Base-by-base conservation (phyloP, 768 basidiomycete genomes). In the Omphalotus guepiniiformis region DNA sequence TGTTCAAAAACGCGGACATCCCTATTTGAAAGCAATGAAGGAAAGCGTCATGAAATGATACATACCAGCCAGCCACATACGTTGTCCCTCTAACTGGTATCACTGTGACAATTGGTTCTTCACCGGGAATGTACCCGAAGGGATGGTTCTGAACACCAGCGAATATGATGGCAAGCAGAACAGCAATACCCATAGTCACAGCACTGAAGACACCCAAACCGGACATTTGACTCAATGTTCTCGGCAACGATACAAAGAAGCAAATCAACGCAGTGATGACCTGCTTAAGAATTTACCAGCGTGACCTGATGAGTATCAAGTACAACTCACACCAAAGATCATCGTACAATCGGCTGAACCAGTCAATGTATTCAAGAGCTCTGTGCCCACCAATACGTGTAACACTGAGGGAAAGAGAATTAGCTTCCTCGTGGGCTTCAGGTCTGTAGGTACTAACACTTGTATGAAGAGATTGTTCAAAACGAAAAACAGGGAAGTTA, bases 391-490 rank as follows among this genome's bases (percentile, higher is more conserved):
- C 7, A 76, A 62, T 49, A 70, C 69, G 47, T 74, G 72, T 16
- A 75, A 62, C 2, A 65, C 71, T 72, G 22, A 4, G 42, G 16
- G 30, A n/a, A 16, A 28, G 12, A 3, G n/a, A 39, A 29, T 27
- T 16, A 6, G 3, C 15, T 43, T 7, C 29, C 15, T 43, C 26
- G 26, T 27, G 19, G 29, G 26, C n/a, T 18, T 4, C 21, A n/a
- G 32, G 47, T 43, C n/a, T 8, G 15, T 26, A 12, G 16, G 18
- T 12, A 48, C 53, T 3, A 16, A 64, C 74, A n/a, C 76, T 67
- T 74, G 73, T 32, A 75, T 76, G 62, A 77, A 76, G 15, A 73
- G 74, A 56, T 78, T 80, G 61, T 80, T 80, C 36, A 76, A 58
- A 39, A 79, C 60, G 56, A 80, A 73, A 63, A 80, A 74, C 25